Evolutionary conservation across 495 filamentous ascomycete species (phyloP), one percentile per base, ranked within the genome.

Genomic region (Xylaria sp.): DNA sequence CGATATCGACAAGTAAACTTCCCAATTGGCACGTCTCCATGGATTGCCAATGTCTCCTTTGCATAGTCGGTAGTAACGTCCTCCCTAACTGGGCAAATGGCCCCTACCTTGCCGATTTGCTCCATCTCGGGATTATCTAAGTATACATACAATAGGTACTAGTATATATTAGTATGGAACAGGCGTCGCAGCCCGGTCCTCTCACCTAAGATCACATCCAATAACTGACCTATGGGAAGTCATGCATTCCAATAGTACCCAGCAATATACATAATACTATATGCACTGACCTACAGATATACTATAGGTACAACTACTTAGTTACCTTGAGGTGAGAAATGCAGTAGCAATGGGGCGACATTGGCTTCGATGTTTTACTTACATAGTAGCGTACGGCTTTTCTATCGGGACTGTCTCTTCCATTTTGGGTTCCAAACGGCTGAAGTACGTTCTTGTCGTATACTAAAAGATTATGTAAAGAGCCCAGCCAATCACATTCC

Each of bases 71-170:
- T 21, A 21, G 33, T 21, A 3, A 35, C n/a, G 31, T 24, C 52
- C 52, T 55, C 52, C 57, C 57, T 37, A 59, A 35, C 33, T 59
- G 37, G 33, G 29, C n/a, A 59, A 65, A 61, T 41, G n/a, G 12
- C 44, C 62, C 62, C 37, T 43, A 19, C 29, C n/a, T 59, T 37
- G 31, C 57, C 57, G 57, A 37, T 59, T 59, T 11, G 33, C 29
- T 35, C 31, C 31, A 59, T 37, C 29, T 59, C 33, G 6, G 31
- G 37, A 35, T 59, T 37, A 33, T 59, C 6, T 24, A 29, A n/a
- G n/a, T 53, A 53, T 9, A 29, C 21, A n/a, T 41, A 41, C n/a
- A n/a, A n/a, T n/a, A n/a, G n/a, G n/a, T n/a, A n/a, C n/a, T n/a
- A n/a, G n/a, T n/a, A 3, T 37, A 7, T 37, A 37, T 7, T 37